Evolutionary conservation across 805 yeast species (phyloP), one percentile per base, ranked within the genome.

Genomic region (Candida methanosorbosa): DNA sequence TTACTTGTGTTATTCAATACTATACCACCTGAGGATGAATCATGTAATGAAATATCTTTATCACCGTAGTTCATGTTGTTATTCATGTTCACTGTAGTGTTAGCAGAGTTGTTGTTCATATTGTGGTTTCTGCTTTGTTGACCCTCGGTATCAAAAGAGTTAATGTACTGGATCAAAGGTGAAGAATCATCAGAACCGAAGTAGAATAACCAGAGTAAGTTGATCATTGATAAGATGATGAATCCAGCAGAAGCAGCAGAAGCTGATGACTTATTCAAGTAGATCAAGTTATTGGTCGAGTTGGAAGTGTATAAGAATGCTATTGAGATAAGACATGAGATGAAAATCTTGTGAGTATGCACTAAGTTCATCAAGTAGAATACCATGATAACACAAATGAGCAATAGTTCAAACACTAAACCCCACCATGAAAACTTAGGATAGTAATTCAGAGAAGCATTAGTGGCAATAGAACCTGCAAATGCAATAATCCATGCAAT

Each of bases 391-490:
- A 66, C 54, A 5, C 75, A 45, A 16, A 82, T 67, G 28, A 85
- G 45, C 21, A 84, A 41, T 16, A 87, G 63, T 58, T 90, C 78
- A 52, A 75, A 92, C 2, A 82, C 88, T 5, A 92, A 57, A 2
- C 94, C 95, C 98, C 98, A 92, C 98, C 98, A 90, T 4, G 92
- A 75, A 58, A 90, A 82, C 43, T 75, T 73, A 1, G 97, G 96
- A 52, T 81, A 85, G 16, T 42, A 56, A 18, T 18, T 11, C 5
- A 15, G 9, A 18, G 46, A 38, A 15, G 56, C 53, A 14, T 65
- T 66, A 6, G 75, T 54, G 1, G 82, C 77, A 15, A 83, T 76
- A 13, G 94, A 83, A 2, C 97, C 97, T 2, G 81, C 94, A 36
- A 92, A 68, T 9, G 95, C 84, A 33, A 92, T 73, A 38, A 86